A percentile compares a stretch with the other conserved stretches of the same genome.
These are phyloP conservation scores for Candida oleophila DNA, from an alignment of 805 yeast genomes.

Conservation along the genomic window DNA sequence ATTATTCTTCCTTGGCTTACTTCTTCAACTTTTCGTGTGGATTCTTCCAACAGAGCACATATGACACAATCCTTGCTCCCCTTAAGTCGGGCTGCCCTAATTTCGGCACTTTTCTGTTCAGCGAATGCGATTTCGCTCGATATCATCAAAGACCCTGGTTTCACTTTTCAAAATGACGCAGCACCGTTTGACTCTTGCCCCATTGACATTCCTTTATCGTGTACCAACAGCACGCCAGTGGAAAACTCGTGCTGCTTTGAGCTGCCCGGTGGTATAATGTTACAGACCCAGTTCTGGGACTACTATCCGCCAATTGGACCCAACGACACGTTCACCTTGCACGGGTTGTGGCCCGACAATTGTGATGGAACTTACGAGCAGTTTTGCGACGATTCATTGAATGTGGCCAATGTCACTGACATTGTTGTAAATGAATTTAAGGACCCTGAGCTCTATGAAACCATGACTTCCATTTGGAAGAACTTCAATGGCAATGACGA, in stretches of 20 bases:
- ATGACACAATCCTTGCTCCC: background rate
- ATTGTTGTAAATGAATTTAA: constrained; percentile 26
- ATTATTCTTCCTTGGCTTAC: too few relatives aligned
- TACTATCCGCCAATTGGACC: constrained; percentile 33
- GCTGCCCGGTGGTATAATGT: constrained; percentile 36
- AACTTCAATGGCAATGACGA: constrained; percentile 32
- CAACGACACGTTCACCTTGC: constrained; percentile 38
- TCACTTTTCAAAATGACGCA: background rate
- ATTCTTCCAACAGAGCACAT: background rate
- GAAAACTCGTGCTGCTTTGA: constrained; percentile 49
- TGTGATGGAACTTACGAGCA: constrained; percentile 41
- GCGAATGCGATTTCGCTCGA: background rate
- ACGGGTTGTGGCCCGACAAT: constrained; percentile 45
- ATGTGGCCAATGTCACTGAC: constrained; percentile 24
- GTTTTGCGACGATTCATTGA: constrained; percentile 32
- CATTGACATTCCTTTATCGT: constrained; percentile 19
- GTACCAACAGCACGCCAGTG: constrained; percentile 35
- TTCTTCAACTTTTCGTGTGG: too few relatives aligned
- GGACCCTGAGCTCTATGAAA: constrained; percentile 23
- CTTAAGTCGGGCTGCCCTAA: background rate
- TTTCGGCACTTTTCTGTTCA: background rate
- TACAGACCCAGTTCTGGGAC: constrained; percentile 45
- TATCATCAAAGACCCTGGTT: background rate
- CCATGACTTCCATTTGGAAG: constrained; percentile 33
- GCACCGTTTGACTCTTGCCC: constrained; percentile 12